Base-by-base conservation (phyloP, 2,329 filamentous ascomycete species). In the Calonectria crousiana region DNA sequence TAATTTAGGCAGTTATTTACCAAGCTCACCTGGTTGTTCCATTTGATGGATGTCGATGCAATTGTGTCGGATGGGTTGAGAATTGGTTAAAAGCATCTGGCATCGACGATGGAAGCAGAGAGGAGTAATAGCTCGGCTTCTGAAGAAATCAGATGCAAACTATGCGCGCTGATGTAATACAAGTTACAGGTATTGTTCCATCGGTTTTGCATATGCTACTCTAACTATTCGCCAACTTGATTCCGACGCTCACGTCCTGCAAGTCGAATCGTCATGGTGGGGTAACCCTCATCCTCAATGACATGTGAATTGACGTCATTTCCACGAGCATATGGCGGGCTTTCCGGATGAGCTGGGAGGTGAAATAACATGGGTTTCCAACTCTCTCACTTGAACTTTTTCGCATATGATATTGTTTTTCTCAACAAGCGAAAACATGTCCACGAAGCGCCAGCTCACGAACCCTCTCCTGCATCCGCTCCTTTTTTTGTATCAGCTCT, bases 401-500 rank as follows among this genome's bases (percentile, higher is more conserved):
- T 52, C 18, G 16, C 38, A 66, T 36, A 44, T 26, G 52, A 60
- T 26, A n/a, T 28, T 51, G 13, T 34, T 34, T 6, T 18, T 28
- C 36, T 14, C 9, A 58, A 26, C 23, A 4, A 41, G 28, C 41
- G 23, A 52, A 52, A 32, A 36, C 32, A 69, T 66, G 58, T 66
- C 38, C 20, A 47, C 44, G 3, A 65, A n/a, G 18, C 23, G 18
- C 56, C 23, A 20, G 36, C 26, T 8, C 53, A 20, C 30, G n/a
- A 87, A 87, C 78, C 85, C 86, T 26, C 65, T 89, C 36, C 77
- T 89, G n/a, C 86, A 90, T 60, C 90, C 89, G 2, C 84, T 95
- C 56, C 82, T 91, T 34, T 92, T 92, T 78, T 72, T 93, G 66
- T 95, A 92, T 83, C 88, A 92, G 75, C 70, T 94, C 36, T 83